These are phyloP conservation scores for Eucalyptus regnans DNA, from an alignment of 345 rosid species.

Conservation along the genomic window DNA sequence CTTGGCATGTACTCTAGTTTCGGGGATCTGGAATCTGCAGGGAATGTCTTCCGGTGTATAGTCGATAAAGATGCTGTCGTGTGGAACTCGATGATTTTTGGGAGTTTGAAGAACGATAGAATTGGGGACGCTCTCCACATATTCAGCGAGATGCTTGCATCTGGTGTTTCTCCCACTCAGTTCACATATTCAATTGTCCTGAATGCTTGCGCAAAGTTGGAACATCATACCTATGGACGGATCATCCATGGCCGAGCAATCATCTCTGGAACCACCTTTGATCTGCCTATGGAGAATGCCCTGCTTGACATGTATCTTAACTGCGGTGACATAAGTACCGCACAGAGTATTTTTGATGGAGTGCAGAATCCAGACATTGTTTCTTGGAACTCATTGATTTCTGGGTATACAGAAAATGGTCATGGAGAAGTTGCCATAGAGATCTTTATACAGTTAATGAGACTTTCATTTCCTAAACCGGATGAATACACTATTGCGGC, in stretches of 20 bases:
- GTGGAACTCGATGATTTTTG: conserved; percentile 74
- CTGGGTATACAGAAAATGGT: conserved; percentile 54
- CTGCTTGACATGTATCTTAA: conserved; percentile 79
- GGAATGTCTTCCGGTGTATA: conserved; percentile 27
- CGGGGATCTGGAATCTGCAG: conserved; percentile 53
- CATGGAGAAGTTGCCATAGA: conserved; percentile 41
- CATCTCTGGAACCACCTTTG: conserved; percentile 19
- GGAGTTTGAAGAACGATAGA: conserved; percentile 53
- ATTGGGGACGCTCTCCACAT: conserved; percentile 26
- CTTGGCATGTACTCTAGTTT: conserved; percentile 63
- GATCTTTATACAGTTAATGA: conserved; percentile 29
- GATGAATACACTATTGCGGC: conserved; percentile 80
- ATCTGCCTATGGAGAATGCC: conserved; percentile 64
- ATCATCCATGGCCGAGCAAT: conserved; percentile 41
- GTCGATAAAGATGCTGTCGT: conserved; percentile 46
- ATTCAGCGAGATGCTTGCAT: conserved; percentile 36
- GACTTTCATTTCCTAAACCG: conserved; percentile 30
- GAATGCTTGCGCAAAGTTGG: conserved; percentile 51
- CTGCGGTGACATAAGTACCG: conserved; percentile 38
- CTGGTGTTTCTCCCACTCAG: conserved; percentile 40
- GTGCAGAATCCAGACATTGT: conserved; percentile 42
- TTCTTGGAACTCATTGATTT: conserved; percentile 80
- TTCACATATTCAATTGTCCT: conserved; percentile 66
- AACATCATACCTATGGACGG: conserved; percentile 31
- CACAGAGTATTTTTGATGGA: conserved; percentile 27